These are phyloP conservation scores for Lasiodiplodia gonubiensis DNA, from an alignment of 2,329 filamentous ascomycete genomes.

Conservation along the genomic window DNA sequence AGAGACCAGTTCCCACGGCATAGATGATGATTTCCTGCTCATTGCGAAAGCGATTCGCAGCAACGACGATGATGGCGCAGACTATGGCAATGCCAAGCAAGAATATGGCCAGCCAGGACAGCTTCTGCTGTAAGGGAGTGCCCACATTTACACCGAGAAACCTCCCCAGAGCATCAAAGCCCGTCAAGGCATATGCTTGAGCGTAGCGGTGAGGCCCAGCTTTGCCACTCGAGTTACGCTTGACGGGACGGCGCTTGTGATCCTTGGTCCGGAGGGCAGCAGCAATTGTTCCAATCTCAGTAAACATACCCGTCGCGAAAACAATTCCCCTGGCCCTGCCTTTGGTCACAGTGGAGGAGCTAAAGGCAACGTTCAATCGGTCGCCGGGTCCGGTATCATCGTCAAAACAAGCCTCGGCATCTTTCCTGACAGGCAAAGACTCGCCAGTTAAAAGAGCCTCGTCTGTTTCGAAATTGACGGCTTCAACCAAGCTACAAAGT, in stretches of 20 bases:
- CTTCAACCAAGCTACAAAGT: slow-evolving; percentile 57
- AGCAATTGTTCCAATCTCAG: slow-evolving; percentile 78
- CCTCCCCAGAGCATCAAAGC: slow-evolving; percentile 43
- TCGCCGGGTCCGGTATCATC: slow-evolving; percentile 68
- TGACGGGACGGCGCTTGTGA: slow-evolving; percentile 47
- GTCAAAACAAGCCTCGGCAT: slow-evolving; percentile 60
- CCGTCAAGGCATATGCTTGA: slow-evolving; percentile 60
- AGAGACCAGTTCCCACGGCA: slow-evolving; percentile 65
- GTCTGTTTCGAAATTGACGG: slow-evolving; percentile 78
- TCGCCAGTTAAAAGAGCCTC: slow-evolving; percentile 75
- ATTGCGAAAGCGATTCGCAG: slow-evolving; percentile 49
- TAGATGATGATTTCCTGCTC: slow-evolving; percentile 69
- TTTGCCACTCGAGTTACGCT: slow-evolving; percentile 46
- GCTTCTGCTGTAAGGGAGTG: slow-evolving; percentile 46
- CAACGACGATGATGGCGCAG: slow-evolving; percentile 32
- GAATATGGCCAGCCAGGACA: slow-evolving; percentile 39
- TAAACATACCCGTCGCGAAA: slow-evolving; percentile 71
- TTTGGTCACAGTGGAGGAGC: slow-evolving; percentile 72
- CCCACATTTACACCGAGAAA: slow-evolving; percentile 49
- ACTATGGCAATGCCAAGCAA: slow-evolving; percentile 30
- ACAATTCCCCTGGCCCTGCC: slow-evolving; percentile 73
- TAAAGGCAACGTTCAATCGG: slow-evolving; percentile 71
- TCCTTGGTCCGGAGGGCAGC: slow-evolving; percentile 65
- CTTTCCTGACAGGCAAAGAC: slow-evolving; percentile 69
- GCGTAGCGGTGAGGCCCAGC: slow-evolving; percentile 48